Conservation (phyloP, 257 asterid species). For the Solanum sitiens region DNA sequence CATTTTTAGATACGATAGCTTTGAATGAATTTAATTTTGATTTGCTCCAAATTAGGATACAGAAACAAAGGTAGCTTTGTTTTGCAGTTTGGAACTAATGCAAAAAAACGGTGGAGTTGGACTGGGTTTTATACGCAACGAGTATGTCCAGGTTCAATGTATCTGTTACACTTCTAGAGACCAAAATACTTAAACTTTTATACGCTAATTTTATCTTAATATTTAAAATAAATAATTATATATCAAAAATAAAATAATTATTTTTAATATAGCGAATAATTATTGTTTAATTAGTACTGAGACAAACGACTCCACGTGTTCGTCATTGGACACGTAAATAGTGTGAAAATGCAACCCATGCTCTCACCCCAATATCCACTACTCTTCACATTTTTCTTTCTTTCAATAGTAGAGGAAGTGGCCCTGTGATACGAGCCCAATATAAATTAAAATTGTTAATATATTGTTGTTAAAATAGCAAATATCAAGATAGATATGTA, state of each 20-base stretch:
- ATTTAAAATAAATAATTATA: no score
- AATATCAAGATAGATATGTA: no score
- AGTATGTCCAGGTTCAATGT: conserved; percentile 69
- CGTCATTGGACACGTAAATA: not conserved
- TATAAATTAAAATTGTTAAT: no score
- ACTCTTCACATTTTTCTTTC: not conserved
- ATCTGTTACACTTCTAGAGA: not conserved
- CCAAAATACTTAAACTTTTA: not conserved
- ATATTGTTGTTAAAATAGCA: no score
- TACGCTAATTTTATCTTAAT: not conserved
- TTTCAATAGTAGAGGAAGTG: not conserved
- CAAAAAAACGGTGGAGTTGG: not conserved
- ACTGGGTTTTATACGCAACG: conserved; percentile 18
- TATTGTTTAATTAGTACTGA: no score
- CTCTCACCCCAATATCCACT: not conserved
- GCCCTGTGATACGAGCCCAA: no score
- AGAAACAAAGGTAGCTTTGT: not conserved
- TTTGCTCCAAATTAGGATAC: not conserved
- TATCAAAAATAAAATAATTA: no score
- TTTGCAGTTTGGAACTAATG: not conserved
- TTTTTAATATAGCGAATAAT: no score
- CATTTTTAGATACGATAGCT: conserved; percentile 10
- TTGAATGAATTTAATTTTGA: not conserved
- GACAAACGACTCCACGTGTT: not conserved
- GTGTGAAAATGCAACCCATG: not conserved